Percentiles rank a stretch among this genome's conserved stretches.
These are phyloP conservation scores for Aegilops speltoides DNA, from an alignment of 176 grass and related monocot genomes.

Conservation along the genomic window DNA sequence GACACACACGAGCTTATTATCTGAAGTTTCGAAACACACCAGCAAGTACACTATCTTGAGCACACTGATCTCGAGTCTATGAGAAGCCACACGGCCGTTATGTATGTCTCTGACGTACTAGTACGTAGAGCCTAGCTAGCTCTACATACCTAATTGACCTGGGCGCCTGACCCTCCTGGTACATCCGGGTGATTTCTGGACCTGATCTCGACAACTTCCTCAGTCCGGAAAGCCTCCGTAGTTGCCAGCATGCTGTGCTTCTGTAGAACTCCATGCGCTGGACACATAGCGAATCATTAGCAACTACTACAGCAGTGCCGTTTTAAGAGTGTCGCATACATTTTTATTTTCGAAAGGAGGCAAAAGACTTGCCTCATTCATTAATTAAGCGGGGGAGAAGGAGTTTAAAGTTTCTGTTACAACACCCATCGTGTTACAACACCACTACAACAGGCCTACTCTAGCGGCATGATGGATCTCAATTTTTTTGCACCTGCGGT, in stretches of 20 bases:
- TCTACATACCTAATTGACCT: not conserved
- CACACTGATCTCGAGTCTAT: not conserved
- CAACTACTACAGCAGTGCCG: not conserved
- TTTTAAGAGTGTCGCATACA: not conserved
- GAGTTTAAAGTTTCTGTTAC: too few species aligned
- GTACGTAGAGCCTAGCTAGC: not conserved
- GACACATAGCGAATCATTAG: not conserved
- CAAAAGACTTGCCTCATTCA: too few species aligned
- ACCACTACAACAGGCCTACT: too few species aligned
- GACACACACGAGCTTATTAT: not conserved
- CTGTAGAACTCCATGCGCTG: not conserved
- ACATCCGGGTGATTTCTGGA: not conserved
- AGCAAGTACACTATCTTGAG: too few species aligned
- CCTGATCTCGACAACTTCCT: not conserved
- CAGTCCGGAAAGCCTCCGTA: not conserved
- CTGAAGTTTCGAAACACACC: not conserved
- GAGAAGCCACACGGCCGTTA: not conserved
- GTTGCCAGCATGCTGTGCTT: not conserved
- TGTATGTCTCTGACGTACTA: not conserved
- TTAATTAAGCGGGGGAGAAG: too few species aligned
- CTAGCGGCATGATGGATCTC: too few species aligned
- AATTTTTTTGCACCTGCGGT: too few species aligned
- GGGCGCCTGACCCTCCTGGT: not conserved
- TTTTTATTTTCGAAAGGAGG: too few species aligned
- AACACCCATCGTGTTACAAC: too few species aligned